Evolutionary conservation across 2,329 filamentous ascomycete species (phyloP).

Genomic region (Xylaria sp.): DNA sequence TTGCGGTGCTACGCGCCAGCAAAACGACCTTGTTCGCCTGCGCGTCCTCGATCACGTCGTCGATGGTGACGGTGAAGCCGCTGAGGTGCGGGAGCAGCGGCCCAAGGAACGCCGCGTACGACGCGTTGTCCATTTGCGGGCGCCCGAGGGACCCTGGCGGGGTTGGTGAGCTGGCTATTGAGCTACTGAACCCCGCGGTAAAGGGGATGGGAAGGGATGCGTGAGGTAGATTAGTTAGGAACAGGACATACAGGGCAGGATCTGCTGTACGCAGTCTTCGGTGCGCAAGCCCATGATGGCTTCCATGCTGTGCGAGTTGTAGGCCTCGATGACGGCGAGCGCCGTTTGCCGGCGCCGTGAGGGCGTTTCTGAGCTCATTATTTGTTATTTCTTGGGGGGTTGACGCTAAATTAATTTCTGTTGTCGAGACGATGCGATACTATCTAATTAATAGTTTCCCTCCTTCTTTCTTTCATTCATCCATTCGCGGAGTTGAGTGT

Average conservation of each 20-base stretch:
- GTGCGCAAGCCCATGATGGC: constrained; percentile 32
- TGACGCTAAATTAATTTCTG: not conserved
- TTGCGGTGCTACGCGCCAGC: constrained; percentile 35
- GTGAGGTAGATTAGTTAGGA: not conserved
- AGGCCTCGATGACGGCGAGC: constrained; percentile 30
- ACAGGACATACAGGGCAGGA: constrained; percentile 30
- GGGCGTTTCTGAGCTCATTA: constrained; percentile 3
- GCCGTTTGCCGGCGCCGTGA: constrained; percentile 32
- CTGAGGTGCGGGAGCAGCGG: constrained; percentile 21
- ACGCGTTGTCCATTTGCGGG: constrained; percentile 28
- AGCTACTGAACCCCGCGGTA: not conserved
- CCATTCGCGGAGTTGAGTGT: too few relatives aligned
- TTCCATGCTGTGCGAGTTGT: constrained; percentile 27
- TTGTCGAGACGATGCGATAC: not conserved
- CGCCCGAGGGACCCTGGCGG: constrained; percentile 30
- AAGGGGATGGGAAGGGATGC: not conserved
- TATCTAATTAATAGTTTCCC: too few relatives aligned
- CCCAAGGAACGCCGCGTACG: constrained; percentile 23
- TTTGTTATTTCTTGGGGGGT: not conserved
- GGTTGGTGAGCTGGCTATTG: not conserved
- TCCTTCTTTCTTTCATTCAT: too few relatives aligned
- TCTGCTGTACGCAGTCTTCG: constrained; percentile 25
- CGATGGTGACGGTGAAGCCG: constrained; percentile 25
- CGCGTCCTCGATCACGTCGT: constrained; percentile 39
- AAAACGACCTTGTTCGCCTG: constrained; percentile 41